These are phyloP conservation scores for Magnolia changhungtana DNA, from an alignment of 164 flowering plant species.

Conservation along the genomic window DNA sequence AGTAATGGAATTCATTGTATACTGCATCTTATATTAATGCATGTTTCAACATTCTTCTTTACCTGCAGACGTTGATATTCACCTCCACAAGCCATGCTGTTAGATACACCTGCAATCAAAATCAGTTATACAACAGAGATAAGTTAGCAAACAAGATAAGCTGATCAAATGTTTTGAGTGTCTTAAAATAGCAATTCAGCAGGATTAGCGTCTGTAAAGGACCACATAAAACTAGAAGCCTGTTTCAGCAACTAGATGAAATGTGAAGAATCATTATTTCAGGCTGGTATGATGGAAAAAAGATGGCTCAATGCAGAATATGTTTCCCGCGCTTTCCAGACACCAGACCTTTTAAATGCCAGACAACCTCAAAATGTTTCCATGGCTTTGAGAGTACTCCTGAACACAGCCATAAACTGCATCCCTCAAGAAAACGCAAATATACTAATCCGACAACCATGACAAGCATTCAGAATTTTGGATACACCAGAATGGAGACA, in stretches of 20 bases:
- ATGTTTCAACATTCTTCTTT: background rate
- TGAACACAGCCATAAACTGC: background rate
- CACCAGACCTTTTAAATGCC: background rate
- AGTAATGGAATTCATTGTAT: too few relatives aligned
- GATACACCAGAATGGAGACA: background rate
- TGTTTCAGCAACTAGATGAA: background rate
- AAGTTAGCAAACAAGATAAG: background rate
- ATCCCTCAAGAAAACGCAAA: background rate
- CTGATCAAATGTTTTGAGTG: background rate
- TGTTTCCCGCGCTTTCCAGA: background rate
- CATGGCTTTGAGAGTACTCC: background rate
- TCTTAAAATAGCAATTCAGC: background rate
- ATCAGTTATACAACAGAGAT: background rate
- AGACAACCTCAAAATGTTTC: background rate
- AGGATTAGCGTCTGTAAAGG: background rate
- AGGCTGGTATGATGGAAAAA: background rate
- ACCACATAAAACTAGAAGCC: background rate
- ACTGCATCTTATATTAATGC: background rate
- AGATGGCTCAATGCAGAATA: background rate
- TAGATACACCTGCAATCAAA: constrained; percentile 54
- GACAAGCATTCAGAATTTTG: background rate
- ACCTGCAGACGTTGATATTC: constrained; percentile 60
- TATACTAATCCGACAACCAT: background rate
- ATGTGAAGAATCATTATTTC: background rate
- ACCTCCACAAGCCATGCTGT: constrained; percentile 74